These are phyloP conservation scores for Ambrosia artemisiifolia DNA, from an alignment of 129 eudicot species.

Conservation along the genomic window DNA sequence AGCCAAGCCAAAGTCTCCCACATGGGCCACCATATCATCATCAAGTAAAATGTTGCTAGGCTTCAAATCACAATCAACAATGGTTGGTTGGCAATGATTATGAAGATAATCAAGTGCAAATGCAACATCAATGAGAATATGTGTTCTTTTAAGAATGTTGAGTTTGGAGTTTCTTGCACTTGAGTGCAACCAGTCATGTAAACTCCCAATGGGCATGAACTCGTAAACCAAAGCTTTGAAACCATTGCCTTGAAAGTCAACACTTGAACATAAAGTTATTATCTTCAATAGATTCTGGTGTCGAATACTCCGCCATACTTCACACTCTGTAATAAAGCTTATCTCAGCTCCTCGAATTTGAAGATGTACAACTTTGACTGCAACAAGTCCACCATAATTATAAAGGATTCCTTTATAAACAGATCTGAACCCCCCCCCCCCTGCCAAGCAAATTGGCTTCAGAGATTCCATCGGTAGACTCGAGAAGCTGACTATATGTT, in stretches of 20 bases:
- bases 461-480: constrained; percentile 40
- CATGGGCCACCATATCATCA: constrained; percentile 24
- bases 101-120: constrained; percentile 29
- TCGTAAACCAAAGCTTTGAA: constrained; percentile 39
- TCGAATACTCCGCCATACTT: constrained; percentile 28
- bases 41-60: constrained; percentile 29
- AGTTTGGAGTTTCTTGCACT: not conserved
- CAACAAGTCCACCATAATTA: no score
- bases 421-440: constrained; percentile 28
- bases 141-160: constrained; percentile 1
- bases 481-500: constrained; percentile 22
- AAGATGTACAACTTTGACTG: no score
- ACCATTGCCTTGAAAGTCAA: no score
- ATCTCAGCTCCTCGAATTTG: no score
- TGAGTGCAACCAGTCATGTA: constrained; percentile 28
- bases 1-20: constrained; percentile 29
- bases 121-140: constrained; percentile 25
- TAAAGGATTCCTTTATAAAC: no score
- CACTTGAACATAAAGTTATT: constrained; percentile 38
- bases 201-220: constrained; percentile 35
- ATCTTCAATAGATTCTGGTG: constrained; percentile 37
- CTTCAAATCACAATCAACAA: constrained; percentile 25
- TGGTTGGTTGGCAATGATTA: constrained; percentile 15
- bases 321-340: no score
- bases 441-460: constrained; percentile 30